Evolutionary conservation across 140 eudicot species (phyloP).

Genomic region (Bidens hawaiensis): DNA sequence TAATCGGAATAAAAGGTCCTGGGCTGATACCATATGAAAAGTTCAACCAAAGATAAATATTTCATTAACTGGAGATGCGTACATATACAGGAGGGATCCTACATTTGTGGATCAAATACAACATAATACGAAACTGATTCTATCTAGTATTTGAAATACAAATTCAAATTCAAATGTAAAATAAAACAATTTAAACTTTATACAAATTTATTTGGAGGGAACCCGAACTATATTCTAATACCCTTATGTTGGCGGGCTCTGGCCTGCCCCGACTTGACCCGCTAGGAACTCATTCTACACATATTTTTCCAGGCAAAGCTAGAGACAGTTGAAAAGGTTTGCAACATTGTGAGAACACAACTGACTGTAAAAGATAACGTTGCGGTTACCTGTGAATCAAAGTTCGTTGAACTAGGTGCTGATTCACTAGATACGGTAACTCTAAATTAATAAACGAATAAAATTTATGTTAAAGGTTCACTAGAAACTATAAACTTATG

Average conservation of each 20-base stretch:
- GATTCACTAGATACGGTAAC: constrained; percentile 80
- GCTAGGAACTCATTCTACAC: not conserved
- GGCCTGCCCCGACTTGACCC: not conserved
- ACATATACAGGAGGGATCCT: no score
- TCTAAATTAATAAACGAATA: not conserved
- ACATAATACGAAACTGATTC: no score
- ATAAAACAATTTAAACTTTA: no score
- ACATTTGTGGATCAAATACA: no score
- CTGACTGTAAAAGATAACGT: constrained; percentile 52
- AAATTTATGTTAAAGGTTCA: not conserved
- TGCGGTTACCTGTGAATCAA: constrained; percentile 55
- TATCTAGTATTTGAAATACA: no score
- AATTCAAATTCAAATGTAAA: no score
- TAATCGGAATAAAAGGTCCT: no score
- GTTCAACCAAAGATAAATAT: no score
- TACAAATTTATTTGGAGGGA: no score
- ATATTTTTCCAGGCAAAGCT: constrained; percentile 51
- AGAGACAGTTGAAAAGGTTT: constrained; percentile 56
- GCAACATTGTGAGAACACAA: constrained; percentile 55
- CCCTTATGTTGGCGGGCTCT: not conserved
- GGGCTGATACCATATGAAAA: no score
- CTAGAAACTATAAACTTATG: not conserved
- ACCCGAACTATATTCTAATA: no score
- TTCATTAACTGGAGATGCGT: no score
- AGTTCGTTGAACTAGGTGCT: constrained; percentile 59